Percentiles rank a stretch among this genome's conserved stretches.
Evolutionary conservation across 257 asterid species (phyloP).

Genomic region (Prunella vulgaris): DNA sequence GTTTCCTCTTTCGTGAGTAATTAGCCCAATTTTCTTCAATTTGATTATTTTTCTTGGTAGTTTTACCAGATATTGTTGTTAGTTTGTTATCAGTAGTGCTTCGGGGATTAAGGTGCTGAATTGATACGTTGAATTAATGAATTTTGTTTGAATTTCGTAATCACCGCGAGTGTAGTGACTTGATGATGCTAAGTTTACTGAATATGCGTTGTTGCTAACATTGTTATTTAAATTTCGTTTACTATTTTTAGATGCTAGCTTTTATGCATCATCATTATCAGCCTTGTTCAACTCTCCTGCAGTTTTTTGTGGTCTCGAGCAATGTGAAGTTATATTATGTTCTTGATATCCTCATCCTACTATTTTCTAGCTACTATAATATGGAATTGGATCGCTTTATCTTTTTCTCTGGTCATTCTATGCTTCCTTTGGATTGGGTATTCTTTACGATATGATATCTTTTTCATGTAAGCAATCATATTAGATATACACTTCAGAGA

Average conservation of each 20-base stretch:
- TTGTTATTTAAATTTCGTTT: not conserved
- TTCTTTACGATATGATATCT: not conserved
- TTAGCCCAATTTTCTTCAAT: not conserved
- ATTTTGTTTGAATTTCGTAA: not conserved
- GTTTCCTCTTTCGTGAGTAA: conserved; percentile 62
- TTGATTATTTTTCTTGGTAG: not conserved
- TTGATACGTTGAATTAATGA: not conserved
- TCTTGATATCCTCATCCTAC: not conserved
- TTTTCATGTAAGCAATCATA: not conserved
- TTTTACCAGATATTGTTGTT: not conserved
- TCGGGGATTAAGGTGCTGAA: not conserved
- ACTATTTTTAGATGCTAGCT: not conserved
- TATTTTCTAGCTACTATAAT: not conserved
- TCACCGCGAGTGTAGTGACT: not conserved
- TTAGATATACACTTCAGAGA: not conserved
- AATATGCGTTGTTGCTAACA: not conserved
- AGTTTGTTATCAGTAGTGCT: not conserved
- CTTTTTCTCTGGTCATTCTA: not conserved
- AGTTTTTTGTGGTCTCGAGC: not conserved
- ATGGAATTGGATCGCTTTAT: not conserved
- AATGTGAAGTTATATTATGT: not conserved
- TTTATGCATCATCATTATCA: not conserved
- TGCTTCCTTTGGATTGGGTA: not conserved
- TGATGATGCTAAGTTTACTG: conserved; percentile 4
- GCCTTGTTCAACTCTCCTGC: not conserved